Evolutionary conservation across 345 rosid genomes (phyloP).

Genomic region (Viola odorata): DNA sequence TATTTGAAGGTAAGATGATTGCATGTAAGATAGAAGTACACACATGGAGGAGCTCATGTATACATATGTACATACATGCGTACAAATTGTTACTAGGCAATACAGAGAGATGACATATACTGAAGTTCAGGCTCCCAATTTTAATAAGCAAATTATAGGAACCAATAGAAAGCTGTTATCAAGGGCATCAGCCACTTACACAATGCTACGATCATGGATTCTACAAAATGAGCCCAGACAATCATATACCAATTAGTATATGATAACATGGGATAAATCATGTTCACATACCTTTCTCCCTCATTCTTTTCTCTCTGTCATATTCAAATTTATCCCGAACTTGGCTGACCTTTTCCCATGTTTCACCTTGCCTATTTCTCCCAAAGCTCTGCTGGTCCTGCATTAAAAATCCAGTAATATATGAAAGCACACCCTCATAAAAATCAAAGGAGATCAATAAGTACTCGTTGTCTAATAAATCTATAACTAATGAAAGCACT

Average conservation of each 20-base stretch:
- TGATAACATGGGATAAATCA: background rate
- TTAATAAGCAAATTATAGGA: background rate
- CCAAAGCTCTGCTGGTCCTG: slow-evolving; percentile 52
- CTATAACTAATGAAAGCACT: no score
- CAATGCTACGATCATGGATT: background rate
- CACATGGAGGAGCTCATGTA: background rate
- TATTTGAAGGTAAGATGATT: no score
- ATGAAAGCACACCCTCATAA: background rate
- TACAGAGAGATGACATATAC: background rate
- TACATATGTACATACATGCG: background rate
- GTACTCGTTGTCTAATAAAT: background rate
- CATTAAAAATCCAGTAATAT: slow-evolving; percentile 9
- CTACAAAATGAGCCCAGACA: background rate
- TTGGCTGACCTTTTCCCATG: slow-evolving; percentile 57
- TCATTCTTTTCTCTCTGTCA: slow-evolving; percentile 77
- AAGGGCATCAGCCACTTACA: background rate
- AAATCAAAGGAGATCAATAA: background rate
- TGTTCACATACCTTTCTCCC: slow-evolving; percentile 53
- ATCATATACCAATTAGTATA: background rate
- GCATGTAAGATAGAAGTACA: no score
- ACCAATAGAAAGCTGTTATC: background rate
- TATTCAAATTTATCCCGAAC: slow-evolving; percentile 74
- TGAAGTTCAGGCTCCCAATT: background rate
- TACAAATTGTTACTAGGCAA: background rate
- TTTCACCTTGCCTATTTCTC: slow-evolving; percentile 48